These are phyloP conservation scores for Claviceps capensis DNA, from an alignment of 2,329 filamentous ascomycete genomes.

Conservation along the genomic window DNA sequence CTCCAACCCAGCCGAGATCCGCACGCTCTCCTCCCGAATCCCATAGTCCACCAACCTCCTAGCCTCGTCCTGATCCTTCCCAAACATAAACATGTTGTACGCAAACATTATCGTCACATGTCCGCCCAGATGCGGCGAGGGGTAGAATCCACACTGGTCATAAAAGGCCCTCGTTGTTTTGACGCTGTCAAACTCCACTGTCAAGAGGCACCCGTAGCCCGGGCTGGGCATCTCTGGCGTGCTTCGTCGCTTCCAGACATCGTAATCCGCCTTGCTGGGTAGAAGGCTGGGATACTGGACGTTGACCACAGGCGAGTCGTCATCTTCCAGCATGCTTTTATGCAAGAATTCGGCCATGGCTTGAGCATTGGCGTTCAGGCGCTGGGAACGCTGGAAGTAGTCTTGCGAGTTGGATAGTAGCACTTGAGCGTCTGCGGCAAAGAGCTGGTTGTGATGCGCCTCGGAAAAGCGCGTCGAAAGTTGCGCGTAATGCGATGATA, in stretches of 20 bases:
- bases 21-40: slow-evolving; percentile 25
- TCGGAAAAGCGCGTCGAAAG: slow-evolving; percentile 20
- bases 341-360: slow-evolving; percentile 27
- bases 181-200: slow-evolving; percentile 32
- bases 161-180: slow-evolving; percentile 32
- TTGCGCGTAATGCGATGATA: slow-evolving; percentile 24
- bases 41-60: slow-evolving; percentile 25
- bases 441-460: slow-evolving; percentile 30
- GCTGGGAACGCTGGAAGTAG: slow-evolving; percentile 25
- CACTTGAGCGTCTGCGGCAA: slow-evolving; percentile 28
- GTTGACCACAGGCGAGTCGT: slow-evolving; percentile 21
- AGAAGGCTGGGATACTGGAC: slow-evolving; percentile 32
- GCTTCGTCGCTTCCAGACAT: slow-evolving; percentile 21
- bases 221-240: slow-evolving; percentile 31
- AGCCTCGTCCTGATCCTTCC: slow-evolving; percentile 22
- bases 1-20: slow-evolving; percentile 35
- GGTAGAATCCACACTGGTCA: slow-evolving; percentile 32
- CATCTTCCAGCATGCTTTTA: slow-evolving; percentile 10
- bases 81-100: slow-evolving; percentile 32
- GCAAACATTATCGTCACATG: slow-evolving; percentile 35
- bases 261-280: slow-evolving; percentile 18
- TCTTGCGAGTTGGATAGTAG: slow-evolving; percentile 31
- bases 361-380: slow-evolving; percentile 30
- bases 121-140: slow-evolving; percentile 40
- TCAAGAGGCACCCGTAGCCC: slow-evolving; percentile 42